Conservation (phyloP, 352 stramenopile species). For the Peronospora farinosa region DNA sequence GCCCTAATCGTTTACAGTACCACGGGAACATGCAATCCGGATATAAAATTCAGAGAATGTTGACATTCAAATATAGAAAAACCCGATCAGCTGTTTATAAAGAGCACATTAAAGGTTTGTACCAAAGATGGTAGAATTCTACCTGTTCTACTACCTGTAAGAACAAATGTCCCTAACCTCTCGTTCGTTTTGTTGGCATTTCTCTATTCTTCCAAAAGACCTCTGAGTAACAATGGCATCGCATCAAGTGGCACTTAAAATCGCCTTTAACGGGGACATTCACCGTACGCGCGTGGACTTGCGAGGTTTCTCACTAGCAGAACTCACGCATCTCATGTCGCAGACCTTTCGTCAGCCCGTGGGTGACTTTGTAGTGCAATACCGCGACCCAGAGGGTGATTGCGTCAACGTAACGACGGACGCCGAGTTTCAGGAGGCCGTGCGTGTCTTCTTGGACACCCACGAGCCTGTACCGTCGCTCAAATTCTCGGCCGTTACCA, state of each 20-base stretch:
- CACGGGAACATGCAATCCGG: too few species aligned
- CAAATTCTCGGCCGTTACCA: constrained; percentile 57
- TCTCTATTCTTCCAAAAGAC: constrained; percentile 1
- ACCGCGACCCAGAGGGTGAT: constrained; percentile 57
- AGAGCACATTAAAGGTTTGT: too few species aligned
- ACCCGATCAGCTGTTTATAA: too few species aligned
- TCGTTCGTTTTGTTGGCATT: not conserved
- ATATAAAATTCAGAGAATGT: too few species aligned
- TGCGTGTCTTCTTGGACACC: constrained; percentile 42
- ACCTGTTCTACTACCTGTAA: too few species aligned
- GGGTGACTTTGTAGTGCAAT: constrained; percentile 62
- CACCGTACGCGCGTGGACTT: constrained; percentile 69
- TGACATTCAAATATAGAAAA: too few species aligned
- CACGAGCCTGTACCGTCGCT: constrained; percentile 44
- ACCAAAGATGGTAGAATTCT: too few species aligned
- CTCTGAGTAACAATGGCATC: constrained; percentile 10
- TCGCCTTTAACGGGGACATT: constrained; percentile 71
- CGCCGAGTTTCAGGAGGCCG: constrained; percentile 54
- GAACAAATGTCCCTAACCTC: not conserved
- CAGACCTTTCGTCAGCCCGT: constrained; percentile 48
- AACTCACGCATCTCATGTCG: constrained; percentile 48
- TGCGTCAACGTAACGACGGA: constrained; percentile 59
- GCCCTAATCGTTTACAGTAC: too few species aligned
- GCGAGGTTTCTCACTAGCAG: constrained; percentile 36
- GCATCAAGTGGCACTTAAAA: constrained; percentile 57